These are phyloP conservation scores for Lepiota venenata DNA, from an alignment of 768 basidiomycete genomes.

Conservation along the genomic window DNA sequence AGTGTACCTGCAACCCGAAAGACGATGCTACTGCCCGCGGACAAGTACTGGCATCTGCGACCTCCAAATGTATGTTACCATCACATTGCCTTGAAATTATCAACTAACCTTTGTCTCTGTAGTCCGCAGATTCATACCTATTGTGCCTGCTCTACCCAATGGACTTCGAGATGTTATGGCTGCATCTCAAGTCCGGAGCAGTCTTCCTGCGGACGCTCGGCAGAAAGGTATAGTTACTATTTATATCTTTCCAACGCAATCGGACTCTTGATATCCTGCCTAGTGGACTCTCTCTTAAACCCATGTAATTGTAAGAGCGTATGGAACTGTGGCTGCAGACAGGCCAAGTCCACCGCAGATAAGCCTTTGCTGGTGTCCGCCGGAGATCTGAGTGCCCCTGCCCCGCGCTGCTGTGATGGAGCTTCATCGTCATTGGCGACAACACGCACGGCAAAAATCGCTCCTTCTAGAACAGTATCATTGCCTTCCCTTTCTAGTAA, in stretches of 20 bases:
- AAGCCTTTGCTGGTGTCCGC: constrained; percentile 10
- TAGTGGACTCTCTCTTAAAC: constrained; percentile 62
- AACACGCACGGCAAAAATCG: constrained; percentile 7
- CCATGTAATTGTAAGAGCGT: constrained; percentile 59
- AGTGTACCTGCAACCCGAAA: constrained; percentile 64
- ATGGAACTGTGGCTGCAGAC: constrained; percentile 51
- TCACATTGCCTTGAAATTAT: constrained; percentile 3
- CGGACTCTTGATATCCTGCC: constrained; percentile 9
- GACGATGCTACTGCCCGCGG: constrained; percentile 28
- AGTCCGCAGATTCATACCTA: constrained; percentile 71
- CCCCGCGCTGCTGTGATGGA: constrained; percentile 24
- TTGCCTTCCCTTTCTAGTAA: constrained; percentile 9
- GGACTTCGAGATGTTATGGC: constrained; percentile 58
- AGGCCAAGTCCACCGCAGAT: constrained; percentile 13
- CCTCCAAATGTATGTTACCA: constrained; percentile 36
- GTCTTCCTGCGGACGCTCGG: constrained; percentile 37
- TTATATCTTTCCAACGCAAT: constrained; percentile 5
- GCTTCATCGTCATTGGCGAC: constrained; percentile 14
- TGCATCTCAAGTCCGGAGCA: constrained; percentile 21
- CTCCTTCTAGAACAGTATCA: constrained; percentile 8
- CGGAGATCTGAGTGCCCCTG: constrained; percentile 28
- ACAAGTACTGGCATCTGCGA: constrained; percentile 30
- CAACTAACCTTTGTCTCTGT: neutral
- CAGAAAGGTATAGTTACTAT: constrained; percentile 41
- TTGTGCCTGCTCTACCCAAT: constrained; percentile 69